Evolutionary conservation across 345 rosid genomes (phyloP).

Genomic region (Gossypium australe): DNA sequence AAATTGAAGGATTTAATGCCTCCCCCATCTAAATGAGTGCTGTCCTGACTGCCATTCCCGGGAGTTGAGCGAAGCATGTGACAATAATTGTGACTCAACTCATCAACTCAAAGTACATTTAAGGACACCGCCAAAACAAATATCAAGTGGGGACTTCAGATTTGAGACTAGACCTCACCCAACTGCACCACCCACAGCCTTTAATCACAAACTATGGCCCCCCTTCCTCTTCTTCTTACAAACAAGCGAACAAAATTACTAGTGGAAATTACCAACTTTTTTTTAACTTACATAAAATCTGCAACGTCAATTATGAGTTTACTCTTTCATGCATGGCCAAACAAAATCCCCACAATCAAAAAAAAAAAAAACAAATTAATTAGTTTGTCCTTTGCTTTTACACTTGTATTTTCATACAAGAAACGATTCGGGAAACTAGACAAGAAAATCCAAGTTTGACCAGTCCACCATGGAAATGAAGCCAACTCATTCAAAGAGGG

Average conservation of each 20-base stretch:
- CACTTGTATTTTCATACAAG: too few species aligned
- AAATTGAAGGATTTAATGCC: not conserved
- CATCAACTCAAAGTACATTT: not conserved
- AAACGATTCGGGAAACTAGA: conserved; percentile 15
- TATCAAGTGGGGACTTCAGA: not conserved
- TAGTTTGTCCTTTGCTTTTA: too few species aligned
- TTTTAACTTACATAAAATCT: too few species aligned
- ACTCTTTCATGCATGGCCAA: too few species aligned
- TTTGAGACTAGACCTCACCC: not conserved
- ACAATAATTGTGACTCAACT: not conserved
- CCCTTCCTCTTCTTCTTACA: not conserved
- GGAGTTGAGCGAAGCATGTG: not conserved
- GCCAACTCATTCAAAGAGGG: conserved; percentile 3
- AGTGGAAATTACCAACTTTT: not conserved
- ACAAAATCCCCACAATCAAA: too few species aligned
- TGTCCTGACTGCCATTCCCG: not conserved
- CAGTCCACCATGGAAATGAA: conserved; percentile 14
- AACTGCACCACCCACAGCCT: not conserved
- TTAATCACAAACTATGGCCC: not conserved
- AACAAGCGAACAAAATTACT: not conserved
- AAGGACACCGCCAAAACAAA: not conserved
- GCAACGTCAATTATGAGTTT: too few species aligned
- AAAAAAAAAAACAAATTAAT: too few species aligned
- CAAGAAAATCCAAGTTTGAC: conserved; percentile 24
- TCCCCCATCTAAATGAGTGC: not conserved